Percentiles rank a stretch among this genome's conserved stretches.
phyloP scores from a whole-genome alignment of 345 rosid species.

The Hirschfeldia incana region DNA sequence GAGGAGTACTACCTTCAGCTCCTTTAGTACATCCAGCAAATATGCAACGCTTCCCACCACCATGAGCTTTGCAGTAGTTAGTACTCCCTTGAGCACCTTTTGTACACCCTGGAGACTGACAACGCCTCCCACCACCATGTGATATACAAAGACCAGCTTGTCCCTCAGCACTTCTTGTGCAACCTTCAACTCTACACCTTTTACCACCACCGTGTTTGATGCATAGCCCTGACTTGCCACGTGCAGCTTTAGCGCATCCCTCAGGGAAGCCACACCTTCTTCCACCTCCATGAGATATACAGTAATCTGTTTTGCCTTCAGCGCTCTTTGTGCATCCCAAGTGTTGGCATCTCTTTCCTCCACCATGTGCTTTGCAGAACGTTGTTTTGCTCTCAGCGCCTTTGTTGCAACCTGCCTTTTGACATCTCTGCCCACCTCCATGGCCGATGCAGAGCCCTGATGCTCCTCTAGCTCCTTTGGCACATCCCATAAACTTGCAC shows the following conservation, averaged over 20 bases:
- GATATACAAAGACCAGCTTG: constrained; percentile 94
- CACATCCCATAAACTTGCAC: constrained; percentile 76
- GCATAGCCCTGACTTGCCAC: constrained; percentile 95
- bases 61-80: constrained; percentile 88
- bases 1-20: constrained; percentile 95
- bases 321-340: constrained; percentile 98
- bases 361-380: constrained; percentile 93
- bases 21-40: constrained; percentile 90
- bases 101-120: constrained; percentile 56
- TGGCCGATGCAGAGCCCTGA: constrained; percentile 93
- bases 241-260: constrained; percentile 86
- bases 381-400: constrained; percentile 97
- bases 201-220: constrained; percentile 97
- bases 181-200: constrained; percentile 76
- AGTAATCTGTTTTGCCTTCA: constrained; percentile 85
- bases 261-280: constrained; percentile 67
- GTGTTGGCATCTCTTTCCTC: constrained; percentile 89
- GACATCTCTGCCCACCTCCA: constrained; percentile 97
- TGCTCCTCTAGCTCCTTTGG: constrained; percentile 93
- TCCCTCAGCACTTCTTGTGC: constrained; percentile 93
- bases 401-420: constrained; percentile 78
- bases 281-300: constrained; percentile 98
- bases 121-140: constrained; percentile 95
- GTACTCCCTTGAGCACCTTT: constrained; percentile 99
- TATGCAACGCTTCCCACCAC: constrained; percentile 96